A percentile compares a stretch with the other conserved stretches of the same genome.
phyloP scores from a whole-genome alignment of 345 rosid genomes.

The Punica granatum region DNA sequence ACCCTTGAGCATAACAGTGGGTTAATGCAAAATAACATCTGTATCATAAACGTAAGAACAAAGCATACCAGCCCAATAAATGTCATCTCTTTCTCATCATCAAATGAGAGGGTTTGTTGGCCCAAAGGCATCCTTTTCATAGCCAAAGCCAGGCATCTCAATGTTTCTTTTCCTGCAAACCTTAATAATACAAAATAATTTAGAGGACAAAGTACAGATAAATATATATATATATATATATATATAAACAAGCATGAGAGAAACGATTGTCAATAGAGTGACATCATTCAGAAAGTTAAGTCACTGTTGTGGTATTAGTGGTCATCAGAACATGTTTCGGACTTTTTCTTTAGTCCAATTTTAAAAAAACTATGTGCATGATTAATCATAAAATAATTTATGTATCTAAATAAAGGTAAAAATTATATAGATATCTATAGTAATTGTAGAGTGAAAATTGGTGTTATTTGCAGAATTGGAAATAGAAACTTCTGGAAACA shows the following conservation, averaged over 20 bases:
- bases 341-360: not conserved
- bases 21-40: not conserved
- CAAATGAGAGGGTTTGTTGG: conserved; percentile 60
- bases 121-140: conserved; percentile 68
- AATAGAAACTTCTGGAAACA: not conserved
- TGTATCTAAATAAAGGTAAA: not conserved
- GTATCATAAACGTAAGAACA: conserved; percentile 24
- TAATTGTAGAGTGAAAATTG: not conserved
- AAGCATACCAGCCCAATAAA: conserved; percentile 99
- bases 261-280: not conserved
- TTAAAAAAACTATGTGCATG: not conserved
- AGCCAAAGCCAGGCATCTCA: conserved; percentile 93
- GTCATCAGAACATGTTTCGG: too few species aligned
- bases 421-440: not conserved
- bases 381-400: not conserved
- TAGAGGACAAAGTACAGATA: conserved; percentile 1
- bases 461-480: not conserved
- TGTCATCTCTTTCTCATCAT: conserved; percentile 89
- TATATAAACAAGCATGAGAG: not conserved
- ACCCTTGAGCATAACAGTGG: not conserved
- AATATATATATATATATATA: not conserved
- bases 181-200: conserved; percentile 43
- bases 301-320: not conserved
- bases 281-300: not conserved
- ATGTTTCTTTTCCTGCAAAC: conserved; percentile 86